phyloP scores from a whole-genome alignment of 768 basidiomycete genomes.

The Pleurotus pulmonarius region DNA sequence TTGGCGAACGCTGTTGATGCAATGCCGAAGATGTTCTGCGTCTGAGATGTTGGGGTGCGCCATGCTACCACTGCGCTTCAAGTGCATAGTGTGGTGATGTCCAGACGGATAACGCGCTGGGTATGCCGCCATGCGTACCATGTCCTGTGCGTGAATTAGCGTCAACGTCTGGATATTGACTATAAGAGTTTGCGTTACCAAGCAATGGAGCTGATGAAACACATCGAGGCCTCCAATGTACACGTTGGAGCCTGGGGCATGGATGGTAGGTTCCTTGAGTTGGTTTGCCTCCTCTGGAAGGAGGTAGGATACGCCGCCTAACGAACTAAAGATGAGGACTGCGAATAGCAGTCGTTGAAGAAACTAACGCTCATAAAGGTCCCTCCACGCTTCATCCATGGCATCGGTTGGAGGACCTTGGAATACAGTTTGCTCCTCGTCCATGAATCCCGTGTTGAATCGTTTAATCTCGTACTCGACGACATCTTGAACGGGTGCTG shows the following conservation, averaged over 20 bases:
- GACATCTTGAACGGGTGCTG: neutral
- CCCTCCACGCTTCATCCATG: neutral
- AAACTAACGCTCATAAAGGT: neutral
- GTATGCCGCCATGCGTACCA: neutral
- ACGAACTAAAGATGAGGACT: neutral
- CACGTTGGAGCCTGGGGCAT: slow-evolving; percentile 5
- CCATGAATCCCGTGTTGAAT: neutral
- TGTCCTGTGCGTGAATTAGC: neutral
- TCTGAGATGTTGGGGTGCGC: slow-evolving; percentile 4
- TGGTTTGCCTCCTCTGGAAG: neutral
- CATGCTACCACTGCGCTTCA: neutral
- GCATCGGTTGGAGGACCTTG: slow-evolving; percentile 5
- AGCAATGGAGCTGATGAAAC: slow-evolving; percentile 21
- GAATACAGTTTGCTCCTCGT: neutral
- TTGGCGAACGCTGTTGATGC: slow-evolving; percentile 18
- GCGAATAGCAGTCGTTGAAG: neutral
- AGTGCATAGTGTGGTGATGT: neutral
- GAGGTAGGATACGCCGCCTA: slow-evolving; percentile 2
- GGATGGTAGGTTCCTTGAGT: neutral
- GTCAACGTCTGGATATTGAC: too few species aligned
- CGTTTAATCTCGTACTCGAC: neutral
- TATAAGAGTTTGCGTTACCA: slow-evolving; percentile 9
- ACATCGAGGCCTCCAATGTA: slow-evolving; percentile 19
- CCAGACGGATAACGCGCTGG: neutral
- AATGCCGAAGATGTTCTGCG: slow-evolving; percentile 17